phyloP scores from a whole-genome alignment of 306 rosid genomes.

The Vicia sativa region DNA sequence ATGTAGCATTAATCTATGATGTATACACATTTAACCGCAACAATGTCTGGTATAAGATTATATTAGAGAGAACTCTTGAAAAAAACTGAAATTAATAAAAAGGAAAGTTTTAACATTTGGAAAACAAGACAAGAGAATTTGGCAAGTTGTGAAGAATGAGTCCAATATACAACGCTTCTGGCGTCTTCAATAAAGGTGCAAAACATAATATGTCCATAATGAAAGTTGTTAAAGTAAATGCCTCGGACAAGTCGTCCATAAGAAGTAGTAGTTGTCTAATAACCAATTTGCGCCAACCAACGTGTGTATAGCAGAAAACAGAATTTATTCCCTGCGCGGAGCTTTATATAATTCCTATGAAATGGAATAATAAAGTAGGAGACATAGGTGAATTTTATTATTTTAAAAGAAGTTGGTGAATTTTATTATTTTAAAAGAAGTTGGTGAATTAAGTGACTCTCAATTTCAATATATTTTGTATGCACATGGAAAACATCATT shows the following conservation, averaged over 20 bases:
- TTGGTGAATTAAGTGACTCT: no score
- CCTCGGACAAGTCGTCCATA: constrained; percentile 44
- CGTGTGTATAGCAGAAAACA: constrained; percentile 10
- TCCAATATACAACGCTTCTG: constrained; percentile 18
- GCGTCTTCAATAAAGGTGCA: constrained; percentile 2
- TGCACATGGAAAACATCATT: no score
- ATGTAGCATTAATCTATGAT: no score
- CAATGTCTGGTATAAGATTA: no score
- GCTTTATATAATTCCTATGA: constrained; percentile 33
- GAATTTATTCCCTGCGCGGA: constrained; percentile 18
- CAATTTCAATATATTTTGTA: no score
- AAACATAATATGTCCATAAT: constrained; percentile 17
- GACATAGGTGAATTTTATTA: no score
- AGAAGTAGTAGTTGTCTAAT: constrained; percentile 4
- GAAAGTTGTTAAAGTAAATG: constrained; percentile 28
- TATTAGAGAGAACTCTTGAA: no score
- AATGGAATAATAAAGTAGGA: neutral
- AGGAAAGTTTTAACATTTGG: neutral
- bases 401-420: no score
- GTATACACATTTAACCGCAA: no score
- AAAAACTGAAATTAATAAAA: neutral
- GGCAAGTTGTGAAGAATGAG: constrained; percentile 28
- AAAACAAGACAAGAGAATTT: constrained; percentile 38
- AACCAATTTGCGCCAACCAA: constrained; percentile 20
- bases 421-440: no score